Base-by-base conservation (phyloP, 768 basidiomycete species). In the Amanita subjunquillea region DNA sequence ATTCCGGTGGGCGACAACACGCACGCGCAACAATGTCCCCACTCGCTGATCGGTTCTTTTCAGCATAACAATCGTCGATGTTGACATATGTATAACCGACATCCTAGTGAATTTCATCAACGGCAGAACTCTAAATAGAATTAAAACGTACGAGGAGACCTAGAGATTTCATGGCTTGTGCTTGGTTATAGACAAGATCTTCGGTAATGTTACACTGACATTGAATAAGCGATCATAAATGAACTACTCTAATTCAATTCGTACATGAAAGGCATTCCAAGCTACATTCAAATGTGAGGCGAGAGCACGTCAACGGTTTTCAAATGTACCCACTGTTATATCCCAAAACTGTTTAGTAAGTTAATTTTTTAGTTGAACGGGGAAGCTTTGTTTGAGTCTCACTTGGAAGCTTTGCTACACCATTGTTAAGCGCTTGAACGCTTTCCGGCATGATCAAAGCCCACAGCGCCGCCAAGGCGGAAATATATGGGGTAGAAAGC, bases 211-310 rank as follows among this genome's bases (percentile, higher is more conserved):
- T 69, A 60, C 82, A 83, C 80, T 83, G 10, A 34, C 1, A 13
- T 13, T 17, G 23, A 60, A 15, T 57, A 73, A 39, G 15, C 2
- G 7, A 6, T 17, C 20, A 6, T 25, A 7, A 42, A 36, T 34
- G 12, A 38, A 38, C 2, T 20, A 2, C 13, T 17, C 6, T 15
- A 51, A 36, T 55, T n/a, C 27, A 12, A 58, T 69, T 34, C 34
- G 48, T 55, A 82, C 81, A 57, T 82, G 74, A 61, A 79, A 83
- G 6, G 80, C 83, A 61, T 85, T 84, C 83, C 83, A 85, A 5
- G 83, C 83, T 84, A 39, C 41, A 46, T 34, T 30, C 29, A 17
- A 6, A 4, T 8, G 13, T 25, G 17, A 50, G 25, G 12, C 36
- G 20, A 27, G 39, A 38, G 30, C 15, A 22, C 27, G 20, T 41